Conservation (phyloP, 2,329 filamentous ascomycete species). For the Penicillium sp. region DNA sequence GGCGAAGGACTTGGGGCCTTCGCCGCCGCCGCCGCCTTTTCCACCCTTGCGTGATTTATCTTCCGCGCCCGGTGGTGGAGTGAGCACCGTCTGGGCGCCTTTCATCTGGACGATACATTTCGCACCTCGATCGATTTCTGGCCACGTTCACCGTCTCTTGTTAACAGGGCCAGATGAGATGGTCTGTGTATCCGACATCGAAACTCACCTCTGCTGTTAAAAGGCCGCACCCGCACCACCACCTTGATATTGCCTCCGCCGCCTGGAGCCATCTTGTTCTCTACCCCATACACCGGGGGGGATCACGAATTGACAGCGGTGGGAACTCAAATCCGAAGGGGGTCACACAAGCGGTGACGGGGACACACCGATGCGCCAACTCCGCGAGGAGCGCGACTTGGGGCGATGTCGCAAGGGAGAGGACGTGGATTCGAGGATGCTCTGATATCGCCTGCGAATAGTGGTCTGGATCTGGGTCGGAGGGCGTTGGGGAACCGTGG, state of each 20-base stretch:
- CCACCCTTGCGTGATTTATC: constrained; percentile 51
- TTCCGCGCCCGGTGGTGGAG: constrained; percentile 64
- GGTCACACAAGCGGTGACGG: constrained; percentile 21
- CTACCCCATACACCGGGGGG: constrained; percentile 37
- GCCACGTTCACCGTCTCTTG: constrained; percentile 11
- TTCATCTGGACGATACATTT: constrained; percentile 99
- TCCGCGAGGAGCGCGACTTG: constrained; percentile 33
- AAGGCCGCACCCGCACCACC: constrained; percentile 92
- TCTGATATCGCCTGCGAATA: not conserved
- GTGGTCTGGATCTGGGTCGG: constrained; percentile 10
- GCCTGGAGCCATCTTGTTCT: constrained; percentile 59
- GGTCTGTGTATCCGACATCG: not conserved
- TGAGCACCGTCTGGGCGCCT: constrained; percentile 82
- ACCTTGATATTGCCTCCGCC: constrained; percentile 99
- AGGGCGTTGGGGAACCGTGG: constrained; percentile 18
- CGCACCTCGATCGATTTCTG: constrained; percentile 85
- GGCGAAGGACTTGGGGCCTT: constrained; percentile 79
- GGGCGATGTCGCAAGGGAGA: constrained; percentile 15
- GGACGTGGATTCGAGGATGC: not conserved
- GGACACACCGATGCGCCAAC: constrained; percentile 31
- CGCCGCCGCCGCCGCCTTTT: constrained; percentile 61
- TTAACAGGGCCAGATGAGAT: not conserved
- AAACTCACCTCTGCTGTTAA: constrained; percentile 82
- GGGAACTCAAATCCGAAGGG: constrained; percentile 13
- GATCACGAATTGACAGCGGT: constrained; percentile 16